Conservation (phyloP, 2,329 filamentous ascomycete species). For the Sclerotinia subarctica region DNA sequence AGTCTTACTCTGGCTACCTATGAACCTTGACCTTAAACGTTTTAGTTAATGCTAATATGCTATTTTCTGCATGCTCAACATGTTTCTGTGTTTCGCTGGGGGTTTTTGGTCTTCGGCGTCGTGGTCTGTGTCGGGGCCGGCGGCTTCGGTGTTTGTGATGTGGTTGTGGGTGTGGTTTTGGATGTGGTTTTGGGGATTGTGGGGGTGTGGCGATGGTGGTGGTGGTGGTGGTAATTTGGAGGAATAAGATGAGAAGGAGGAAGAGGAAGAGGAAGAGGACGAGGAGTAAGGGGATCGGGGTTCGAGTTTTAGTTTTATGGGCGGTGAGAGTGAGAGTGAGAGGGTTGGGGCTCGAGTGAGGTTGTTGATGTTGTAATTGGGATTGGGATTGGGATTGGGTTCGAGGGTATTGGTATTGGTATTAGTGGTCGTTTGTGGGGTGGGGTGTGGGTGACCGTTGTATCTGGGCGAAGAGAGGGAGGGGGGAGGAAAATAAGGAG, state of each 20-base stretch:
- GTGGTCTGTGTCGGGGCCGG: neutral
- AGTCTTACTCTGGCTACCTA: no score
- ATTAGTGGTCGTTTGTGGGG: neutral
- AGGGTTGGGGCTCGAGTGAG: no score
- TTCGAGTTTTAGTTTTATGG: conserved; percentile 1
- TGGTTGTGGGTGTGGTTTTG: no score
- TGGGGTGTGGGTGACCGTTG: neutral
- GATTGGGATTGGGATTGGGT: neutral
- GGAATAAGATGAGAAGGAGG: neutral
- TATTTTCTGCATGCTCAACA: no score
- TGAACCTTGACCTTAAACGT: no score
- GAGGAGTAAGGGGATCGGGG: neutral
- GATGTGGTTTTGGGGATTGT: no score
- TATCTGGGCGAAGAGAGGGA: neutral
- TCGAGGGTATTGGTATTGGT: neutral
- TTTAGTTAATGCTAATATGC: no score
- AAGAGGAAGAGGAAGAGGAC: neutral
- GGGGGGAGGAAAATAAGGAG: neutral
- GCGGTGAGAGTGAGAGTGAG: no score
- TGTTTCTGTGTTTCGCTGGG: no score
- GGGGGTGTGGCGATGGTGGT: no score
- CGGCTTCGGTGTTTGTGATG: neutral
- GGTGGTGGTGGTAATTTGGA: neutral
- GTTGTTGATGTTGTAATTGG: no score
- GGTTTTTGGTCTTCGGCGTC: neutral